Evolutionary conservation across 805 yeast genomes (phyloP), one percentile per base, ranked within the genome.

Genomic region (Yamadazyma scolyti): DNA sequence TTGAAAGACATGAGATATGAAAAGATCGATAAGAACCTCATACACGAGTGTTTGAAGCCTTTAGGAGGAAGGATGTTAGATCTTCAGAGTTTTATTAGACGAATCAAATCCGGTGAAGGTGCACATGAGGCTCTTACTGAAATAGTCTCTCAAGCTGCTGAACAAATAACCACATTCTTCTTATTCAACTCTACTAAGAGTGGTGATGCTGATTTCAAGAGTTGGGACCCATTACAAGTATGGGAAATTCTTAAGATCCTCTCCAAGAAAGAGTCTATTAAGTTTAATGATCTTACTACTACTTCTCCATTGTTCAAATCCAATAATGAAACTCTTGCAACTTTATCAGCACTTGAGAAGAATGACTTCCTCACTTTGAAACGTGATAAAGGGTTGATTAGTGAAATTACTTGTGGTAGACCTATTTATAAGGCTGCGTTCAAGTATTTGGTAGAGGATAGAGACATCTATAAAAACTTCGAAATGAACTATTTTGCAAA

Each of bases 51-150:
- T 19, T 59, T 89, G 20, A 75, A 64, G 16, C 94, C 95, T 9
- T 59, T 93, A 16, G 98, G 98, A 13, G 98, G 98, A 23, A 77
- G 98, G 40, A 83, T 90, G 89, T 68, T 88, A 26, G 98, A 93
- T 54, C 66, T 93, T 30, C 96, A 93, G 56, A 81, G 90, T 17
- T 88, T 86, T 58, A 82, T 82, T 2, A 74, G 97, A 51, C 81
- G 97, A 30, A 74, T 93, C 11, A 79, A 79, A 46, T 77, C 90
- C 1, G 98, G 98, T 5, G 98, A 93, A 52, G 52, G 74, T 6
- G 94, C 96, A 2, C 47, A 60, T 7, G 82, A 73, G 30, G 97
- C 97, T 0, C 60, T 87, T 25, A 58, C 70, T 2, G 89, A 86
- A 42, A 84, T 93, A 82, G 73, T 87, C 4, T 70, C 68, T 16